These are phyloP conservation scores for Leucaena leucocephala DNA, from an alignment of 306 rosid species.

Conservation along the genomic window DNA sequence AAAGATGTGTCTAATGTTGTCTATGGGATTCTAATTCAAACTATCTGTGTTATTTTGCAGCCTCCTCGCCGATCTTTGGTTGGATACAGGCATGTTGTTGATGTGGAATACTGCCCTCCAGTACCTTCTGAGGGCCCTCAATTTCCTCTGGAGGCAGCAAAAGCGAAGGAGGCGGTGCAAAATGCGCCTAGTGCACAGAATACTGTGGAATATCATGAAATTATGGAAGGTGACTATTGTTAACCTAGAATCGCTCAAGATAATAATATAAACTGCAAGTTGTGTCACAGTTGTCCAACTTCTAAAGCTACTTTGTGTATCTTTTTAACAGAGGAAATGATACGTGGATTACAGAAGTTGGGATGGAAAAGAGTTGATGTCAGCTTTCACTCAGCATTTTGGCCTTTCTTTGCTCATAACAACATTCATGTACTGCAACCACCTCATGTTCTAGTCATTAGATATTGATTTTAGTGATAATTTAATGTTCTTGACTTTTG, in stretches of 20 bases:
- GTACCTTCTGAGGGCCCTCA: slow-evolving; percentile 78
- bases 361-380: slow-evolving; percentile 95
- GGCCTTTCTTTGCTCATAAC: slow-evolving; percentile 98
- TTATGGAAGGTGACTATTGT: slow-evolving; percentile 72
- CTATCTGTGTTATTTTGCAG: slow-evolving; percentile 48
- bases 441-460: background rate
- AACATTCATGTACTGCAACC: slow-evolving; percentile 76
- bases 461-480: slow-evolving; percentile 27
- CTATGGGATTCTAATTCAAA: slow-evolving; percentile 28
- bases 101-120: slow-evolving; percentile 75
- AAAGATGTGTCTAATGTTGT: background rate
- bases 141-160: slow-evolving; percentile 77
- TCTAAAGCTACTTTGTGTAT: slow-evolving; percentile 29
- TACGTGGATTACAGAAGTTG: slow-evolving; percentile 78
- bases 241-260: slow-evolving; percentile 14
- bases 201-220: slow-evolving; percentile 86
- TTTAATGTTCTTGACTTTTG: slow-evolving; percentile 12
- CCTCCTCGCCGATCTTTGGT: slow-evolving; percentile 82
- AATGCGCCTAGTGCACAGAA: slow-evolving; percentile 64
- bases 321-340: slow-evolving; percentile 78
- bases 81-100: slow-evolving; percentile 93
- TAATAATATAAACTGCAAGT: slow-evolving; percentile 19
- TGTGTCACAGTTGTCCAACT: background rate
- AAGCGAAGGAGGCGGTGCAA: slow-evolving; percentile 92
- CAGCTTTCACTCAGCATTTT: slow-evolving; percentile 85